Evolutionary conservation across 768 basidiomycete genomes (phyloP).

Genomic region (Boletus rufocinnamomeus): DNA sequence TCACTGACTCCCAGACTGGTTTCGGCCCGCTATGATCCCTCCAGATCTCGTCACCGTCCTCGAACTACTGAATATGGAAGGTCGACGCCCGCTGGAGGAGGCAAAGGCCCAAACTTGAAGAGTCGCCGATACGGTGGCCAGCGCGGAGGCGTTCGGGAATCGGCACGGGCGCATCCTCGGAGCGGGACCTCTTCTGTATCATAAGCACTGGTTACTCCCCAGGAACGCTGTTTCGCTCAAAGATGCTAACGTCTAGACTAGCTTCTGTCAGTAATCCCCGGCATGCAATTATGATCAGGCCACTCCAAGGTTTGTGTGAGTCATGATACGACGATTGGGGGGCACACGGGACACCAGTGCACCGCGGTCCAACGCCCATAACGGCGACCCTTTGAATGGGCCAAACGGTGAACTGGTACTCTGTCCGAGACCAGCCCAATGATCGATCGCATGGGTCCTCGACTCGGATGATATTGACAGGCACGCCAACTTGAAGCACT

Average conservation of each 20-base stretch:
- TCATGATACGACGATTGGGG: not conserved
- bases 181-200: constrained; percentile 1
- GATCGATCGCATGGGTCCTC: not conserved
- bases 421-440: not conserved
- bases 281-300: constrained; percentile 1
- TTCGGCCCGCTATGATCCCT: constrained; percentile 2
- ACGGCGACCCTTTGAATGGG: constrained; percentile 6
- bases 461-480: not conserved
- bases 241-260: constrained; percentile 5
- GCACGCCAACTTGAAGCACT: not conserved
- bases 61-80: constrained; percentile 2
- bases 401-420: too few species aligned
- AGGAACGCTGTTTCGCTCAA: constrained; percentile 7
- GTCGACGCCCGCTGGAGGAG: not conserved
- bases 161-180: too few species aligned
- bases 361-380: constrained; percentile 1
- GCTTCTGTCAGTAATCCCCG: constrained; percentile 1
- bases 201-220: constrained; percentile 4
- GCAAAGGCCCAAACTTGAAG: not conserved
- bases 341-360: not conserved
- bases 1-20: constrained; percentile 9
- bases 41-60: not conserved
- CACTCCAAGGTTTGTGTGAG: not conserved
- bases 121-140: not conserved
- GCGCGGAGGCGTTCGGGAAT: too few species aligned